Base-by-base conservation (phyloP, 768 basidiomycete genomes). In the Tulasnella sp. region DNA sequence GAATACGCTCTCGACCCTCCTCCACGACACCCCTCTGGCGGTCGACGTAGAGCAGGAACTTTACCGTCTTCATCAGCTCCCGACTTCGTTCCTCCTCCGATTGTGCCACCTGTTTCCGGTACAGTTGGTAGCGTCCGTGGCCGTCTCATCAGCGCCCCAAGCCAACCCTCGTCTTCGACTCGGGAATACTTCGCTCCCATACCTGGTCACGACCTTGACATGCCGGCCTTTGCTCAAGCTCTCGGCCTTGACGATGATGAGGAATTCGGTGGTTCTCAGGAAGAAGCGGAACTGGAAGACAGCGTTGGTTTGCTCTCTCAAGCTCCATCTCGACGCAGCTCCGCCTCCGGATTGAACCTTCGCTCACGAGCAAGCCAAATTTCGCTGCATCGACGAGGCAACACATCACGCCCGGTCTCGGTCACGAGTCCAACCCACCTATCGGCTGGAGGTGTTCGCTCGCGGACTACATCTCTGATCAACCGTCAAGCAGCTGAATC, bases 261-360 rank as follows among this genome's bases (percentile, higher is more conserved):
- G 10, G 79, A 79, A n/a, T 39, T 39, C 11, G 75, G 44, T 48
- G 80, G 77, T 6, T 69, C 73, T 11, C 77, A 74, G 29, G 80
- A 81, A 51, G 80, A 61, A 29, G 79, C 70, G 6, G 80, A 78
- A 70, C 71, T 46, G 44, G 80, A 81, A 23, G 80, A 80, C 40
- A 79, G 78, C 35, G 69, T 80, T 51, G 80, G 80, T 48, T 61
- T 80, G n/a, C 77, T 81, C 2, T 75, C 74, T 13, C 67, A 44
- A 35, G 76, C 67, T 6, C 76, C 76, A 26, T 70, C 67, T 37
- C 76, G 67, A 16, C 32, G 76, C 32, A 77, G 42, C 32, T 77
- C 76, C n/a, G 32, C 55, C 37, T 37, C 55, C 26, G 74, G 74
- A 32, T 15, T 70, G 26, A 48, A 48, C 67, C 42, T 70, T 16